phyloP scores from a whole-genome alignment of 2,329 filamentous ascomycete species.

The Trichoderma afroharzianum region DNA sequence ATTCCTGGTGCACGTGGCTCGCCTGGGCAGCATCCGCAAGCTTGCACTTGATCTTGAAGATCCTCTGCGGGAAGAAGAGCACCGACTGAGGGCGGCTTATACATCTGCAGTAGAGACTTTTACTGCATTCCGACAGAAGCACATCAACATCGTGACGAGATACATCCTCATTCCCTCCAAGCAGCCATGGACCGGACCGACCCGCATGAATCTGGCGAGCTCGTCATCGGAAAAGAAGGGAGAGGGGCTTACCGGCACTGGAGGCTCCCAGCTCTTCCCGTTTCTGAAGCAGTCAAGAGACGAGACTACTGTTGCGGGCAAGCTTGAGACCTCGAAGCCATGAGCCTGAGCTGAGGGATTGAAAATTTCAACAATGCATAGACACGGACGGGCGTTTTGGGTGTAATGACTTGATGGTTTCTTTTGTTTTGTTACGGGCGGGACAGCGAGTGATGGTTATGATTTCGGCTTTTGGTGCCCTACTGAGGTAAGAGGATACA shows the following conservation, averaged over 20 bases:
- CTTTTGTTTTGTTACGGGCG: not conserved
- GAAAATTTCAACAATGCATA: not conserved
- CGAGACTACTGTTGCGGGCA: conserved; percentile 58
- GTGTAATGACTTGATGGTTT: not conserved
- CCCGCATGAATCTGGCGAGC: conserved; percentile 42
- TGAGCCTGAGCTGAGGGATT: not conserved
- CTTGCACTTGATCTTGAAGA: conserved; percentile 54
- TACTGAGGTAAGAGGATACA: not conserved
- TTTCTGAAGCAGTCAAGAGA: conserved; percentile 88
- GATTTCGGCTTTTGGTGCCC: not conserved
- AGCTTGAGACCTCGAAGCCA: conserved; percentile 22
- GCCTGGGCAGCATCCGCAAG: conserved; percentile 69
- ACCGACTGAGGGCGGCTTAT: conserved; percentile 48
- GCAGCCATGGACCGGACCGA: conserved; percentile 31
- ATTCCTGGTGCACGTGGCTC: conserved; percentile 69
- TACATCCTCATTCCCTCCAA: conserved; percentile 83
- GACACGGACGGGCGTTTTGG: not conserved
- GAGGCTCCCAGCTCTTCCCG: conserved; percentile 80
- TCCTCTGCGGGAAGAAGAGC: conserved; percentile 52
- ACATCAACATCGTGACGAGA: conserved; percentile 83
- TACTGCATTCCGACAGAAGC: conserved; percentile 73
- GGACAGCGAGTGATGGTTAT: not conserved
- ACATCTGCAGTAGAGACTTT: conserved; percentile 73
- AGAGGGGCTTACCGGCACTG: conserved; percentile 70
- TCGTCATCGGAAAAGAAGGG: conserved; percentile 37